Conservation (phyloP, 768 basidiomycete species). For the Ramaria sp. region DNA sequence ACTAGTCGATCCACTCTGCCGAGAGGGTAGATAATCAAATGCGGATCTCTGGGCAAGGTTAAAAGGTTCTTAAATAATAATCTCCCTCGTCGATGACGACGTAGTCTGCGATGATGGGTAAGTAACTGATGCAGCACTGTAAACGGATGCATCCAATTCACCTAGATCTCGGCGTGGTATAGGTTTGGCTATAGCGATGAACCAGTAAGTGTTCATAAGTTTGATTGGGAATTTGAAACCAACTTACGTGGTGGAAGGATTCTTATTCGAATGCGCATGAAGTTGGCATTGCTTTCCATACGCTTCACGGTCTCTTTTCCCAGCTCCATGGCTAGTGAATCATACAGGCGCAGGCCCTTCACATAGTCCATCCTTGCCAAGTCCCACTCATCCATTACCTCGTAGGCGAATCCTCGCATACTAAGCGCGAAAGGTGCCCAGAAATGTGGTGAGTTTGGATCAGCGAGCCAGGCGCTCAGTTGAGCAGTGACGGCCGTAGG, state of each 20-base stretch:
- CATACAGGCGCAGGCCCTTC: conserved; percentile 8
- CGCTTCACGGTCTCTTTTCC: conserved; percentile 9
- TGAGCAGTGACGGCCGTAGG: conserved; percentile 10
- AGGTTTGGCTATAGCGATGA: conserved; percentile 3
- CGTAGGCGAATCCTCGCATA: conserved; percentile 11
- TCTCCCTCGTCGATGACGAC: conserved; percentile 5
- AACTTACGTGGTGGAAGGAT: conserved; percentile 10
- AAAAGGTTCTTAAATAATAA: not conserved
- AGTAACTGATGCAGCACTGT: not conserved
- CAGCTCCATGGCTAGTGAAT: conserved; percentile 5
- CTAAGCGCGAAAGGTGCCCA: conserved; percentile 12
- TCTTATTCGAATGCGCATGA: conserved; percentile 10
- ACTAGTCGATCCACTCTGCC: not conserved
- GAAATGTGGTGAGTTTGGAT: conserved; percentile 6
- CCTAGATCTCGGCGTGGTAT: not conserved
- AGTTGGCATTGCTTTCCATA: conserved; percentile 10
- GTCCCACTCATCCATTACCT: conserved; percentile 10
- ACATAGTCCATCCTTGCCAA: conserved; percentile 11
- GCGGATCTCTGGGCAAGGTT: not conserved
- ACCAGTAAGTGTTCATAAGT: not conserved
- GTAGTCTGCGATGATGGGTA: conserved; percentile 1
- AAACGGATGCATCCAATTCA: not conserved
- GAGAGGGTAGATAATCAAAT: not conserved
- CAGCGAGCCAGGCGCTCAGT: conserved; percentile 9
- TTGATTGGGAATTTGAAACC: not conserved